These are phyloP conservation scores for Neurospora africana DNA, from an alignment of 495 filamentous ascomycete genomes.

Conservation along the genomic window DNA sequence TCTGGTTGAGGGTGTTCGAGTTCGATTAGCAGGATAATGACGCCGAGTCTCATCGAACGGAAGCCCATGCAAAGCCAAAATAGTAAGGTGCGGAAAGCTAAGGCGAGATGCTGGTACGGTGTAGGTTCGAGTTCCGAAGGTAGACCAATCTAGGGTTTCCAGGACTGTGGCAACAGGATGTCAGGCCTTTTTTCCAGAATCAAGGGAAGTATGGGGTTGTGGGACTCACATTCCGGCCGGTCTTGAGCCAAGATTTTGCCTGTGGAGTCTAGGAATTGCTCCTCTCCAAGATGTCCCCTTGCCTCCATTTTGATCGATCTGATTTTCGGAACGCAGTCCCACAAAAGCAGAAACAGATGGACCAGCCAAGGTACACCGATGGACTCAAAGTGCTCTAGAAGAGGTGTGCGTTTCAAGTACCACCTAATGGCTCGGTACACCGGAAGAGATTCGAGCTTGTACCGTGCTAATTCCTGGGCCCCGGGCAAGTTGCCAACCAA, in stretches of 20 bases:
- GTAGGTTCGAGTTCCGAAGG: background rate
- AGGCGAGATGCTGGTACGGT: background rate
- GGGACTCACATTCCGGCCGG: background rate
- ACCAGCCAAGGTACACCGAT: background rate
- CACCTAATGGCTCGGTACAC: background rate
- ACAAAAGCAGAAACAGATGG: background rate
- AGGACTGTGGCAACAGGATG: background rate
- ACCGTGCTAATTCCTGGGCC: background rate
- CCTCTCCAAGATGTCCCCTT: background rate
- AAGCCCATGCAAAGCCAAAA: background rate
- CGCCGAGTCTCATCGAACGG: background rate
- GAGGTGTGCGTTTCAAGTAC: background rate
- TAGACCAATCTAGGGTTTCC: background rate
- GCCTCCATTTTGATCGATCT: background rate
- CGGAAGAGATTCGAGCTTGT: background rate
- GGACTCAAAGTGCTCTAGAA: background rate
- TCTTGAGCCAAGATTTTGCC: background rate
- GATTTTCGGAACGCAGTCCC: background rate
- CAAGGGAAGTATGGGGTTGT: background rate
- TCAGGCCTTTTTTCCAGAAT: background rate
- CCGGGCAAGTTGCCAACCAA: background rate
- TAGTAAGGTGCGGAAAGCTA: background rate
- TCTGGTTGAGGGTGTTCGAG: background rate
- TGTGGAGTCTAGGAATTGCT: background rate
- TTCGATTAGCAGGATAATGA: background rate